Base-by-base conservation (phyloP, 1,284 basidiomycete genomes). In the Chondrostereum purpureum region DNA sequence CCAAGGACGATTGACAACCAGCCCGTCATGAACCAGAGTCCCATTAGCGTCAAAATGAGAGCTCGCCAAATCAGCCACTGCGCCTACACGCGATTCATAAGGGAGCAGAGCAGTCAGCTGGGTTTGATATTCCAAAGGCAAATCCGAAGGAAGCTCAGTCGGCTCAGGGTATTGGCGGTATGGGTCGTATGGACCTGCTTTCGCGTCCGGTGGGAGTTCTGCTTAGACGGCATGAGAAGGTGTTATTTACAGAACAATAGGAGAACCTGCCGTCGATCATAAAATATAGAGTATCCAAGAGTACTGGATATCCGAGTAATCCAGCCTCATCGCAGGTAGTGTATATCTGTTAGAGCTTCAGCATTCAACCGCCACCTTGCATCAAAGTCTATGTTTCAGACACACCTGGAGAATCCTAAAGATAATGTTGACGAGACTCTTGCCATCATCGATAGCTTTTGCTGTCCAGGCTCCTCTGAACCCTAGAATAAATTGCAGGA, bases 1-100 rank as follows among this genome's bases (percentile, higher is more conserved):
- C 87, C 87, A 90, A 11, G 88, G 85, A 35, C 80, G 73, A 58
- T 87, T 83, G 47, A 77, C 68, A 14, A 88, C 83, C 0, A 75
- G 69, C 10, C 64, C 58, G 16, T 73, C 72, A 46, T 69, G 64
- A 4, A 78, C 58, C 4, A 77, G 49, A 4, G 70, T 65, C 1
- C 78, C 80, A 5, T 66, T 63, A 2, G 73, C 50, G 51, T 83
- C 78, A 20, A 71, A 70, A 44, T 78, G 69, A 2, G 74, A 74
- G 41, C 75, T 75, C 3, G 74, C 71, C 27, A 90, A 72, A 49
- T 81, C 69, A 10, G 69, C 60, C 2, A 83, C 77, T n/a, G 70
- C 58, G 16, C 65, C 61, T 44, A 73, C 70, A 5, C 71, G 61
- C n/a, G 75, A 68, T 5, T 75, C 60, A 45, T 75, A 72, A 1